Evolutionary conservation across 2,329 filamentous ascomycete genomes (phyloP).

Genomic region (Claviceps sp.): DNA sequence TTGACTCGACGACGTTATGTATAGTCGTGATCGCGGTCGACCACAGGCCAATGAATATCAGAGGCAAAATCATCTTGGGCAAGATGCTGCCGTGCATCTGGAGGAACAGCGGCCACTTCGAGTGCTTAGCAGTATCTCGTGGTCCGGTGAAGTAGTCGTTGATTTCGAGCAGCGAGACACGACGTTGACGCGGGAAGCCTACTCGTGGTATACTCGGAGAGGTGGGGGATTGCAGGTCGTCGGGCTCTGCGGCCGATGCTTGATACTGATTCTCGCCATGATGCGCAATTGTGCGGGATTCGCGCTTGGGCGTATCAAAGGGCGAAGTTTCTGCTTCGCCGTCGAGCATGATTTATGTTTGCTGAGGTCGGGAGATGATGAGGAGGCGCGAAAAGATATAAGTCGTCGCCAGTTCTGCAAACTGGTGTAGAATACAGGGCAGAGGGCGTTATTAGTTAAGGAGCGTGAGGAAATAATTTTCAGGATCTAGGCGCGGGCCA

Average conservation of each 20-base stretch:
- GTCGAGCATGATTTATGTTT: conserved; percentile 1
- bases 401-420: no score
- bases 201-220: neutral
- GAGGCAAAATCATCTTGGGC: conserved; percentile 60
- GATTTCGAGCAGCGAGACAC: conserved; percentile 28
- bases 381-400: no score
- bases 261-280: neutral
- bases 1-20: conserved; percentile 19
- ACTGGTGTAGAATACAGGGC: neutral
- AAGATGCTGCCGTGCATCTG: conserved; percentile 64
- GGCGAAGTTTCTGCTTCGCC: neutral
- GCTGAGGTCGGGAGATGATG: no score
- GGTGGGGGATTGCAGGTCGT: neutral
- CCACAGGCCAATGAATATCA: conserved; percentile 51
- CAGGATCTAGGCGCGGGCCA: neutral
- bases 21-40: conserved; percentile 50
- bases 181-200: conserved; percentile 11
- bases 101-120: conserved; percentile 64
- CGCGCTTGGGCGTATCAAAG: neutral
- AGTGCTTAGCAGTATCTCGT: conserved; percentile 57
- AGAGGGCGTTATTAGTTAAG: neutral
- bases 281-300: neutral
- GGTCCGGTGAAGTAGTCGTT: conserved; percentile 54
- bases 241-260: neutral
- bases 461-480: neutral